Conservation (phyloP, 176 grass and related monocot genomes). For the Rhynchospora breviuscula region DNA sequence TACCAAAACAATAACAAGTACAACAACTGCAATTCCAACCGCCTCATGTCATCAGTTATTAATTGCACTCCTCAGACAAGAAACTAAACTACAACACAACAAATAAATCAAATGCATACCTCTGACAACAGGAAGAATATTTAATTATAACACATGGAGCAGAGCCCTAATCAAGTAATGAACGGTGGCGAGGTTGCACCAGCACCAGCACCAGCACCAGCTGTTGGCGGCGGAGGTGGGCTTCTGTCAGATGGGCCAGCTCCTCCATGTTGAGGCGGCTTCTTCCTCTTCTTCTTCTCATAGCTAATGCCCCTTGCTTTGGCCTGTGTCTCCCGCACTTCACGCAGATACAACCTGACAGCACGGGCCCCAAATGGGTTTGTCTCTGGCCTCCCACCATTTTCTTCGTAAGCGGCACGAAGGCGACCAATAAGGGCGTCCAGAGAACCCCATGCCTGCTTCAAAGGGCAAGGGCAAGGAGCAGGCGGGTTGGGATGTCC, state of each 20-base stretch:
- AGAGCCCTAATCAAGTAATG: constrained; percentile 44
- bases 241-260: constrained; percentile 47
- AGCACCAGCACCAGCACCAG: constrained; percentile 29
- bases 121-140: constrained; percentile 20
- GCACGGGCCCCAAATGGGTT: constrained; percentile 89
- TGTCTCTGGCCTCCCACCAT: constrained; percentile 73
- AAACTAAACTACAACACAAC: constrained; percentile 12
- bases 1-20: constrained; percentile 3
- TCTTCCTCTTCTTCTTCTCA: constrained; percentile 95
- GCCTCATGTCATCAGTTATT: background rate
- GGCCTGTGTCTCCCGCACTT: constrained; percentile 81
- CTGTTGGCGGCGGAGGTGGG: constrained; percentile 28
- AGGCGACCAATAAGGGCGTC: constrained; percentile 88
- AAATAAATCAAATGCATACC: constrained; percentile 24
- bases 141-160: constrained; percentile 12
- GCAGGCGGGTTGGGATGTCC: constrained; percentile 85
- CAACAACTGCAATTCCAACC: background rate
- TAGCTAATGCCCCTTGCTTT: constrained; percentile 83
- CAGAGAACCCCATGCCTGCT: constrained; percentile 85
- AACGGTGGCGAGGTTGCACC: constrained; percentile 40
- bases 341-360: constrained; percentile 77
- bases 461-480: constrained; percentile 77
- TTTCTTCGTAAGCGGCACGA: constrained; percentile 91
- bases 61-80: constrained; percentile 1
- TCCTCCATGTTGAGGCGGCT: constrained; percentile 31